Conservation (phyloP, 2,329 filamentous ascomycete genomes). For the Huntiella moniliformis region DNA sequence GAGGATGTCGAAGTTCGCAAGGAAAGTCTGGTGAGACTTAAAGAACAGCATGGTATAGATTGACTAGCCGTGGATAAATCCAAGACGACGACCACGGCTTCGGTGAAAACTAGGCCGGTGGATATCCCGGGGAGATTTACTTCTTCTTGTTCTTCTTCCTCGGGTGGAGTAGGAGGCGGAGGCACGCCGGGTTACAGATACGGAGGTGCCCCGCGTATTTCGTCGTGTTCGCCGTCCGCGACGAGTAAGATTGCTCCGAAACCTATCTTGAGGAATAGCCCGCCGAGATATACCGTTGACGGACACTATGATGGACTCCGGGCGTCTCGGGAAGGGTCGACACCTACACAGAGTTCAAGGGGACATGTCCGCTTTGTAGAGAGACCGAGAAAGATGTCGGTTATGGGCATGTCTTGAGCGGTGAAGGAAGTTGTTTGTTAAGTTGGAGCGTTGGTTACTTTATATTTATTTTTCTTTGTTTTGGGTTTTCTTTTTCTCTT, state of each 20-base stretch:
- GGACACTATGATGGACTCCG: too few relatives aligned
- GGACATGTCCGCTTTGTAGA: slow-evolving; percentile 12
- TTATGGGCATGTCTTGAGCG: slow-evolving; percentile 10
- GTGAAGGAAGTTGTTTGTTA: slow-evolving; percentile 3
- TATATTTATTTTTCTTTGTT: slow-evolving; percentile 1
- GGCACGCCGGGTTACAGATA: too few relatives aligned
- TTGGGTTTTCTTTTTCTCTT: background rate
- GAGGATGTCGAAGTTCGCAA: slow-evolving; percentile 85
- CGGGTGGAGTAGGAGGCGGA: too few relatives aligned
- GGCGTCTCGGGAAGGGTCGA: background rate
- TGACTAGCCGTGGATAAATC: slow-evolving; percentile 51
- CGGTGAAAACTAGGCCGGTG: slow-evolving; percentile 11
- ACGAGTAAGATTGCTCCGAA: slow-evolving; percentile 7
- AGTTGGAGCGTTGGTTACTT: slow-evolving; percentile 4
- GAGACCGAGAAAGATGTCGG: slow-evolving; percentile 9
- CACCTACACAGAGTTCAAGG: background rate
- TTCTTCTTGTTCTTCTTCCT: too few relatives aligned
- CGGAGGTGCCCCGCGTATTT: background rate
- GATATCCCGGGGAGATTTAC: slow-evolving; percentile 5
- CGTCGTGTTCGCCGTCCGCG: slow-evolving; percentile 10
- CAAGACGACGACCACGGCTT: slow-evolving; percentile 9
- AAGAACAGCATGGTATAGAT: slow-evolving; percentile 95
- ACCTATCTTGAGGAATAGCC: slow-evolving; percentile 11
- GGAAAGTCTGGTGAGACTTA: slow-evolving; percentile 95
- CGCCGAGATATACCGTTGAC: slow-evolving; percentile 2